A percentile compares a stretch with the other conserved stretches of the same genome.
These are phyloP conservation scores for Clarireedia hainanense DNA, from an alignment of 2,329 filamentous ascomycete genomes.

Conservation along the genomic window DNA sequence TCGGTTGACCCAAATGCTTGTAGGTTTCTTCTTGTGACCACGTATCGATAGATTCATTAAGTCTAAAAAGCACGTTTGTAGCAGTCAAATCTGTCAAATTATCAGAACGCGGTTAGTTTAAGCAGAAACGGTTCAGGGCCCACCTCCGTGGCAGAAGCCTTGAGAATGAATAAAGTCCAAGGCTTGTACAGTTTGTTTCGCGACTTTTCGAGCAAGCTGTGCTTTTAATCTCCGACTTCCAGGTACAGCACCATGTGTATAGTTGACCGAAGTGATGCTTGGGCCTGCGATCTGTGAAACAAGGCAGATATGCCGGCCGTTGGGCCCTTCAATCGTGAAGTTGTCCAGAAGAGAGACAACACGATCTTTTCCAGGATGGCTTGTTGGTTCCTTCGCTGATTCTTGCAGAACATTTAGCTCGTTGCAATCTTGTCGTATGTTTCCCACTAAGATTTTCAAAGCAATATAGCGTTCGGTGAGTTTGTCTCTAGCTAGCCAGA, in stretches of 20 bases:
- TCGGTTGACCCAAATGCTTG: constrained; percentile 9
- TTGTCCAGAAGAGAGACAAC: constrained; percentile 9
- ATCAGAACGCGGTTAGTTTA: no score
- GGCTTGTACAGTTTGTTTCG: no score
- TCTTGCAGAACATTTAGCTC: not conserved
- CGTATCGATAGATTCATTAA: constrained; percentile 13
- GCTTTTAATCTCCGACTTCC: no score
- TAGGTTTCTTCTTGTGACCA: constrained; percentile 8
- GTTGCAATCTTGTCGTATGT: not conserved
- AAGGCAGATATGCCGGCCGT: constrained; percentile 37
- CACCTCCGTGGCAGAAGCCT: constrained; percentile 15
- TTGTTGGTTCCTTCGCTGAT: not conserved
- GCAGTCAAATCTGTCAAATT: no score
- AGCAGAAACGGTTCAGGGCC: not conserved
- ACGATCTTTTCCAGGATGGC: not conserved
- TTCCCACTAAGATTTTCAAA: constrained; percentile 7
- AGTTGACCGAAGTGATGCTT: not conserved
- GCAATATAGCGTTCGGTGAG: not conserved
- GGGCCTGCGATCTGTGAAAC: constrained; percentile 21
- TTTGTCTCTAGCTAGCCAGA: constrained; percentile 33
- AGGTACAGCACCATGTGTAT: no score
- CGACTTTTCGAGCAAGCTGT: no score
- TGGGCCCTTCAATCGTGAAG: constrained; percentile 31
- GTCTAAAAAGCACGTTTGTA: not conserved
- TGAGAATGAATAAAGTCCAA: no score